Evolutionary conservation across 768 basidiomycete genomes (phyloP).

Genomic region (Leccinum ochraceum): DNA sequence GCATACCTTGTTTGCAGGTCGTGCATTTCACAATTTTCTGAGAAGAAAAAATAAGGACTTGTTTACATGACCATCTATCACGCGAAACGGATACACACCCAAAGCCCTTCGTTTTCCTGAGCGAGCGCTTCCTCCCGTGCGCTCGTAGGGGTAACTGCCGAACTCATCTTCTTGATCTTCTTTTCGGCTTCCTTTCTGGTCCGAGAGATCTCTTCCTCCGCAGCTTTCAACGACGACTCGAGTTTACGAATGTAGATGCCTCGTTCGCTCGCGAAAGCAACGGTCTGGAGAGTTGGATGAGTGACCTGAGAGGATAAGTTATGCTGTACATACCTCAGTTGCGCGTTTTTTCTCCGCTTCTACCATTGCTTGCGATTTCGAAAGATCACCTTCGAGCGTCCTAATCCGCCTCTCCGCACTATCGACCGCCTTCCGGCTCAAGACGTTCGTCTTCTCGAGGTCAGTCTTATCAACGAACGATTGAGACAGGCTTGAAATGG

Average conservation of each 20-base stretch:
- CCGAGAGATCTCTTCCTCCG: conserved; percentile 50
- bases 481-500: neutral
- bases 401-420: conserved; percentile 30
- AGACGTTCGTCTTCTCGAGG: conserved; percentile 47
- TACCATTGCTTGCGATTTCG: conserved; percentile 34
- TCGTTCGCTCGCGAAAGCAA: conserved; percentile 33
- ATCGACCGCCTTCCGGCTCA: conserved; percentile 34
- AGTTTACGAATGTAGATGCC: conserved; percentile 25
- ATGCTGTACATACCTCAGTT: conserved; percentile 41
- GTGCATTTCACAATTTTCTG: conserved; percentile 87
- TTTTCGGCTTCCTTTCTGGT: conserved; percentile 55
- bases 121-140: conserved; percentile 39
- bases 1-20: conserved; percentile 78
- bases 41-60: neutral
- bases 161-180: conserved; percentile 45
- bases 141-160: conserved; percentile 32
- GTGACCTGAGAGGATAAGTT: neutral
- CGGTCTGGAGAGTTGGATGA: conserved; percentile 27
- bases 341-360: conserved; percentile 42
- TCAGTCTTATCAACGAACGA: conserved; percentile 30
- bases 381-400: conserved; percentile 33
- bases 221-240: conserved; percentile 17
- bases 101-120: conserved; percentile 56
- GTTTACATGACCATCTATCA: neutral
- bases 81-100: conserved; percentile 44